These are phyloP conservation scores for sorghum (Sorghum bicolor) DNA, from an alignment of 176 grass and related monocot species.

Conservation along the genomic window DNA sequence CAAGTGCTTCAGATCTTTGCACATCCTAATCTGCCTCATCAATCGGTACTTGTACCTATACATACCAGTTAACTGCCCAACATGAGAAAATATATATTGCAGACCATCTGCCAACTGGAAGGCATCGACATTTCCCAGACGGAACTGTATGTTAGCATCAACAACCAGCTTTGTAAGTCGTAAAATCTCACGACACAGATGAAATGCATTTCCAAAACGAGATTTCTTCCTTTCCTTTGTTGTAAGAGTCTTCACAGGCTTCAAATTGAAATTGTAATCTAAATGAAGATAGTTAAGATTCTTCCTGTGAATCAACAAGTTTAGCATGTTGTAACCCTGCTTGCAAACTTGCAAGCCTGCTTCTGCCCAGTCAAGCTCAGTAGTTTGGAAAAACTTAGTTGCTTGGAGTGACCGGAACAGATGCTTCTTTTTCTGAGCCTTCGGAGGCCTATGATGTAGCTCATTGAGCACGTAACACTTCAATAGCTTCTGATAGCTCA, in stretches of 20 bases:
- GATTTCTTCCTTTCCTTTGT: conserved; percentile 99
- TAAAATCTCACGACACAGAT: conserved; percentile 95
- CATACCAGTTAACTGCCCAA: conserved; percentile 98
- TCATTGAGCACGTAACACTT: conserved; percentile 98
- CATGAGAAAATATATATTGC: conserved; percentile 98
- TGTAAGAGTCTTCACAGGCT: conserved; percentile 97
- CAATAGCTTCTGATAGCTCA: conserved; percentile 95
- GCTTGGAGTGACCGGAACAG: conserved; percentile 90
- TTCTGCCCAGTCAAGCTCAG: conserved; percentile 97
- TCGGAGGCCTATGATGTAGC: conserved; percentile 87
- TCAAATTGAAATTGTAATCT: conserved; percentile 98
- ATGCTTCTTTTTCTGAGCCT: conserved; percentile 98
- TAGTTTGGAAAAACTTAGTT: conserved; percentile 97
- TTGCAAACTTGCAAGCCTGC: conserved; percentile 97
- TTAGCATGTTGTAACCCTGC: conserved; percentile 98
- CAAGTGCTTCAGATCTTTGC: conserved; percentile 98
- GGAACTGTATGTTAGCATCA: conserved; percentile 98
- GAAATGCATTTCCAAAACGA: conserved; percentile 99
- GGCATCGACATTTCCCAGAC: conserved; percentile 93
- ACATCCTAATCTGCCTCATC: conserved; percentile 98
- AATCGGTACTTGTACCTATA: conserved; percentile 96
- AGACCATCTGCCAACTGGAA: conserved; percentile 97
- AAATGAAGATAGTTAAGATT: conserved; percentile 98
- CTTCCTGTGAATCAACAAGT: conserved; percentile 97
- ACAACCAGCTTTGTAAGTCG: conserved; percentile 94